phyloP scores from a whole-genome alignment of 2,329 filamentous ascomycete species.

The Dactylonectria estremocensis region DNA sequence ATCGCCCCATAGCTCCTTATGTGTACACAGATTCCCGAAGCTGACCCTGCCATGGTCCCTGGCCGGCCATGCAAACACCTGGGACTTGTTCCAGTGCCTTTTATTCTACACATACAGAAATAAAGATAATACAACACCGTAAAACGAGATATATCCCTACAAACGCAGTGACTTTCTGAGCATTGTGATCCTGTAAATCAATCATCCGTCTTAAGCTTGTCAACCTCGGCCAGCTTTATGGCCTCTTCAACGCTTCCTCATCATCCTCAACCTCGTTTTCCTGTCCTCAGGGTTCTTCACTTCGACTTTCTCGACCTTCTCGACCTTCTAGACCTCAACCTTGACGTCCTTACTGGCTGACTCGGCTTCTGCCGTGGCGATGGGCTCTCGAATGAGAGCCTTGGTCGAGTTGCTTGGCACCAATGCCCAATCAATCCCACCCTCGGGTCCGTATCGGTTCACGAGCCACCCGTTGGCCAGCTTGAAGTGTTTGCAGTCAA shows the following conservation, averaged over 20 bases:
- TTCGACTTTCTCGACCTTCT: conserved; percentile 33
- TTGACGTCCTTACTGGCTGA: conserved; percentile 33
- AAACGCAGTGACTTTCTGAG: conserved; percentile 31
- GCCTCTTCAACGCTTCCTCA: conserved; percentile 57
- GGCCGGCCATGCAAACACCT: conserved; percentile 19
- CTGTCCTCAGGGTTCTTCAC: too few species aligned
- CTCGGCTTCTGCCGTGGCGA: conserved; percentile 43
- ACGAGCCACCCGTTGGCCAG: conserved; percentile 89
- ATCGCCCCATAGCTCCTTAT: conserved; percentile 22
- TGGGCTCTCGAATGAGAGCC: conserved; percentile 43
- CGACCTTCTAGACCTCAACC: conserved; percentile 42
- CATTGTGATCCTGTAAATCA: conserved; percentile 4
- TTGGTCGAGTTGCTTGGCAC: conserved; percentile 56
- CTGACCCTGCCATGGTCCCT: conserved; percentile 25
- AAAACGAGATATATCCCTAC: conserved; percentile 15
- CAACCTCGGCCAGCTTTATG: conserved; percentile 51
- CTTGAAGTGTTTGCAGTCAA: conserved; percentile 86
- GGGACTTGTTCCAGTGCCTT: conserved; percentile 24
- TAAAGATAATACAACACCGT: conserved; percentile 37
- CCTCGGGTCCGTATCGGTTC: conserved; percentile 82
- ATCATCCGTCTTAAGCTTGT: conserved; percentile 39
- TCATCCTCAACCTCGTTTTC: conserved; percentile 56
- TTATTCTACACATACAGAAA: conserved; percentile 23
- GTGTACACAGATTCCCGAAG: conserved; percentile 37
- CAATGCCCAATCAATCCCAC: conserved; percentile 88